phyloP scores from a whole-genome alignment of 2,329 filamentous ascomycete species.

The Cylindrodendrum hubeiense region DNA sequence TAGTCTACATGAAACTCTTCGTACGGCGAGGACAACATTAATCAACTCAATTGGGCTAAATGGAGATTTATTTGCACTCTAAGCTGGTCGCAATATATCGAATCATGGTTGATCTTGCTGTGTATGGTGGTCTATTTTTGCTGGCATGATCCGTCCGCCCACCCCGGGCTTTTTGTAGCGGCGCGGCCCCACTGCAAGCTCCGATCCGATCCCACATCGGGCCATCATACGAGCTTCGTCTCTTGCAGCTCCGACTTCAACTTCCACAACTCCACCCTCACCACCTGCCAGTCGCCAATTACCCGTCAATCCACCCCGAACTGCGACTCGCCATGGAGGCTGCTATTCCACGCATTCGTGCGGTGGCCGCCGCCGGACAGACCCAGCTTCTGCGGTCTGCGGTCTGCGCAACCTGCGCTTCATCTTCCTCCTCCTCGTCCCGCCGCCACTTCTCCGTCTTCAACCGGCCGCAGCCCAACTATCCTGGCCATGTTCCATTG shows the following conservation, averaged over 20 bases:
- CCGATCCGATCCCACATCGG: conserved; percentile 23
- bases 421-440: conserved; percentile 32
- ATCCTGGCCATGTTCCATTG: conserved; percentile 92
- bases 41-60: no score
- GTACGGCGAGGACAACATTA: no score
- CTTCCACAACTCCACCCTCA: not conserved
- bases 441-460: conserved; percentile 78
- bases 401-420: conserved; percentile 36
- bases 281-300: conserved; percentile 9
- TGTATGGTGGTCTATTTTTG: not conserved
- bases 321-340: conserved; percentile 40
- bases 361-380: conserved; percentile 29
- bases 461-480: conserved; percentile 86
- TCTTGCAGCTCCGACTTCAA: conserved; percentile 7
- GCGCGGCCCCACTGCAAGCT: conserved; percentile 27
- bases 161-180: not conserved
- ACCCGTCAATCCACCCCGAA: conserved; percentile 2
- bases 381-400: conserved; percentile 32
- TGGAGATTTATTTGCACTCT: no score
- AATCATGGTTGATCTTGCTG: no score
- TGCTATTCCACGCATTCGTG: conserved; percentile 37
- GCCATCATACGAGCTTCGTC: conserved; percentile 26
- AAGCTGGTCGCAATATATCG: no score
- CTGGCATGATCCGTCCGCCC: not conserved
- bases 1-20: no score